Evolutionary conservation across 495 filamentous ascomycete genomes (phyloP), one percentile per base, ranked within the genome.

Genomic region (Neurospora sp.): DNA sequence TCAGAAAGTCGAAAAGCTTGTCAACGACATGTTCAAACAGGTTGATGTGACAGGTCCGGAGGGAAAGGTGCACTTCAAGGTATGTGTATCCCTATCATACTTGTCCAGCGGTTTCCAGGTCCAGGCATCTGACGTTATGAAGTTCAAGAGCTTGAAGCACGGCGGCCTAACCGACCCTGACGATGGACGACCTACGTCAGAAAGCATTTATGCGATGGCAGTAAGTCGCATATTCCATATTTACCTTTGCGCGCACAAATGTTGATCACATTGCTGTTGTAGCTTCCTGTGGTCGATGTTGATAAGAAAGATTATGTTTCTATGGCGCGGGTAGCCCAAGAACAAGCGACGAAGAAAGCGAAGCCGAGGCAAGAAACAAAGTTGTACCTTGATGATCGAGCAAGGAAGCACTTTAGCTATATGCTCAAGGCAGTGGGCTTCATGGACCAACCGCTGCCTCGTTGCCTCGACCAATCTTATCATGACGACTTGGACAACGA

Each of bases 401-500:
- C 54, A 0, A 37, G 1, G n/a, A 5, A 17, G 2, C 73, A 74
- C 38, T 37, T 74, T 2, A n/a, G 21, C 0, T 1, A 34, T 11
- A 74, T 74, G 73, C 43, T 74, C 24, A 70, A 71, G 34, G 42
- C 71, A 40, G 39, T 9, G 38, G 19, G 28, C 7, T 74, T 74
- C 17, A 38, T 71, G 43, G 70, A 6, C 43, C 73, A 74, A 17
- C 70, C 73, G 6, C 69, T 74, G 4, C 73, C 73, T 2, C 70
- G 73, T 1, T 66, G 69, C 70, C 31, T 74, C 0, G 73, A 74
- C n/a, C 73, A 74, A 54, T 74, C 73, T 3, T 74, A 74, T 28
- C 48, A 74, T 34, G 48, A 71, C 1, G 54, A 74, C 8, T 34
- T 74, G 5, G 73, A 74, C 37, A 37, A 0, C 19, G 70, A 59